phyloP scores from a whole-genome alignment of 768 basidiomycete species.

The Clavulina sp. region DNA sequence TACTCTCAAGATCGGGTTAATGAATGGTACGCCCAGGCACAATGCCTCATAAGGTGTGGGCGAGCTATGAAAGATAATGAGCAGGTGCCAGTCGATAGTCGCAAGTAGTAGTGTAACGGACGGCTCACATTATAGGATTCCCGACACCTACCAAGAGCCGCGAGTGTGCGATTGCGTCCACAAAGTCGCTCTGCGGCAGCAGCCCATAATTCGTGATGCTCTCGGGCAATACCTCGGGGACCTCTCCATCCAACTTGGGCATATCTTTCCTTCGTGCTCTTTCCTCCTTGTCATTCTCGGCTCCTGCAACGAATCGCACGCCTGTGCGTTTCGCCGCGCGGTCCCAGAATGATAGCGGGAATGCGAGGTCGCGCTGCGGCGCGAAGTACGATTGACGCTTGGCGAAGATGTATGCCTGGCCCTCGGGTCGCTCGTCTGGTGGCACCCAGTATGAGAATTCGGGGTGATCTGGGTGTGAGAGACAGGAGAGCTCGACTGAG shows the following conservation, averaged over 20 bases:
- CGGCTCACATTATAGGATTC: not conserved
- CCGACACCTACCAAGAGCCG: constrained; percentile 9
- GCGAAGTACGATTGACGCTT: constrained; percentile 4
- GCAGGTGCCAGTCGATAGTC: not conserved
- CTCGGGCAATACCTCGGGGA: not conserved
- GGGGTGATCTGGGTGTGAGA: not conserved
- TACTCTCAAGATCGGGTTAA: constrained; percentile 14
- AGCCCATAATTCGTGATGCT: not conserved
- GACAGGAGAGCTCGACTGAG: constrained; percentile 1
- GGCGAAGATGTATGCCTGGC: constrained; percentile 6
- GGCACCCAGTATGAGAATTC: too few relatives aligned
- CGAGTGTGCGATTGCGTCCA: constrained; percentile 3
- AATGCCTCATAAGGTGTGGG: constrained; percentile 11
- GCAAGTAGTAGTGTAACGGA: not conserved
- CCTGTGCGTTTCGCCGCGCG: not conserved
- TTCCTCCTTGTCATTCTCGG: not conserved
- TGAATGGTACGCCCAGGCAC: constrained; percentile 16
- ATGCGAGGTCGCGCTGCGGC: not conserved
- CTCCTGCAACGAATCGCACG: not conserved
- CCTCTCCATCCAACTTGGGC: not conserved
- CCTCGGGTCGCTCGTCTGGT: not conserved
- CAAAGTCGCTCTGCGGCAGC: constrained; percentile 1
- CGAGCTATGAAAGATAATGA: not conserved
- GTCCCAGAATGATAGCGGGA: not conserved
- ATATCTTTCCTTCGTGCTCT: not conserved